Conservation (phyloP, 2,329 filamentous ascomycete genomes). For the Cyclaneusma minus region DNA sequence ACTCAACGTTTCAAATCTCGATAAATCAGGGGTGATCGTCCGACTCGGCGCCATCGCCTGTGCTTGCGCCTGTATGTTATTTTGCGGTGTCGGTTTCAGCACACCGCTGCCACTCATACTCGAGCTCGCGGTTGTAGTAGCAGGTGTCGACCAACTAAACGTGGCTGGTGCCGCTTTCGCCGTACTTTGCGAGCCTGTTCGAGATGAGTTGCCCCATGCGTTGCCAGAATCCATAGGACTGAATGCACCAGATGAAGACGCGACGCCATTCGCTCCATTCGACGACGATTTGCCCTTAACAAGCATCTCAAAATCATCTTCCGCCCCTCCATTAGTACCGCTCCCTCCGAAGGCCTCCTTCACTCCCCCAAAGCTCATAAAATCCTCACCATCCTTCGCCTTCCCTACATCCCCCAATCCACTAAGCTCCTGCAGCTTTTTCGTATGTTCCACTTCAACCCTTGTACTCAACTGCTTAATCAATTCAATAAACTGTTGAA, state of each 20-base stretch:
- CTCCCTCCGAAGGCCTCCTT: conserved; percentile 36
- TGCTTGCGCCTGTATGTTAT: conserved; percentile 8
- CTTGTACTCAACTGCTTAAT: conserved; percentile 67
- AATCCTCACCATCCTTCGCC: conserved; percentile 46
- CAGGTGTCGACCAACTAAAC: conserved; percentile 51
- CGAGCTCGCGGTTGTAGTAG: conserved; percentile 21
- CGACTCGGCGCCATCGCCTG: conserved; percentile 24
- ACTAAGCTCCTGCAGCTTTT: conserved; percentile 73
- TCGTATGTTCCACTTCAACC: conserved; percentile 78
- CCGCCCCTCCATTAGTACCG: conserved; percentile 31
- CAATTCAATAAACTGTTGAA: conserved; percentile 76
- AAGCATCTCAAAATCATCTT: conserved; percentile 74
- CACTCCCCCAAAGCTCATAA: conserved; percentile 55
- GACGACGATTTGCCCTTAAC: conserved; percentile 71
- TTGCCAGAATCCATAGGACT: conserved; percentile 28
- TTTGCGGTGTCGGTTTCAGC: conserved; percentile 3
- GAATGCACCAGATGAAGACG: conserved; percentile 17
- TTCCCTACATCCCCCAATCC: conserved; percentile 46
- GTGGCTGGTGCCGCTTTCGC: conserved; percentile 28
- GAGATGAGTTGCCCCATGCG: conserved; percentile 20
- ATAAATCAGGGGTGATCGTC: conserved; percentile 43
- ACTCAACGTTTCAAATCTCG: conserved; percentile 35
- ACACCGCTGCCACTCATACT: background rate
- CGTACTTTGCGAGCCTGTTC: conserved; percentile 18
- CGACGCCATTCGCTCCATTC: conserved; percentile 14